These are phyloP conservation scores for Butyriboletus loyo DNA, from an alignment of 768 basidiomycete species.

Conservation along the genomic window DNA sequence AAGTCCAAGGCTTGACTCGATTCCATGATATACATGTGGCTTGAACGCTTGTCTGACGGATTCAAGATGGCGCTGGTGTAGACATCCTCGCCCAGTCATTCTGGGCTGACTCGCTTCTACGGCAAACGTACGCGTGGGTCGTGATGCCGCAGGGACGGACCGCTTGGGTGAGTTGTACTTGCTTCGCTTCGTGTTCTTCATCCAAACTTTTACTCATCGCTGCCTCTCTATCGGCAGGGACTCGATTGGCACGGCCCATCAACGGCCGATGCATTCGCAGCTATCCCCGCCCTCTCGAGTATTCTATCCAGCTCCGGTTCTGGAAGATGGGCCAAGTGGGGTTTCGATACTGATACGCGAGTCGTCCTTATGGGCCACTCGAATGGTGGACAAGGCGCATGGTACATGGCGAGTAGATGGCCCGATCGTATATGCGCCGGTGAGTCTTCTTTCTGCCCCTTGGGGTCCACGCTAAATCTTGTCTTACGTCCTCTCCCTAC, in stretches of 20 bases:
- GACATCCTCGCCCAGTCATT: constrained; percentile 54
- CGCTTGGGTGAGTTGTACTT: constrained; percentile 59
- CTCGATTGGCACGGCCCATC: constrained; percentile 93
- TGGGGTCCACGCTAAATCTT: background rate
- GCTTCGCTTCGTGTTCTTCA: background rate
- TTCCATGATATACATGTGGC: background rate
- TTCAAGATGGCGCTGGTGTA: constrained; percentile 82
- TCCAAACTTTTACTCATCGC: background rate
- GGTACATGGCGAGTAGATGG: constrained; percentile 73
- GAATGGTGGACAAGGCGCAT: constrained; percentile 89
- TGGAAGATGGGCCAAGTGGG: constrained; percentile 40
- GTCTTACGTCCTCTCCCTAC: background rate
- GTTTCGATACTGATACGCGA: constrained; percentile 36
- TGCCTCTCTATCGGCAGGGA: constrained; percentile 46
- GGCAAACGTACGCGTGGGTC: constrained; percentile 65
- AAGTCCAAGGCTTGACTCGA: constrained; percentile 19
- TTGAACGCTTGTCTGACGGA: constrained; percentile 1
- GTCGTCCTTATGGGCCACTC: constrained; percentile 86
- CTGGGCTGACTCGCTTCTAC: constrained; percentile 63
- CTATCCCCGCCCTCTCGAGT: constrained; percentile 52
- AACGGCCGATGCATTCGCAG: constrained; percentile 62
- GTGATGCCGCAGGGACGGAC: constrained; percentile 81
- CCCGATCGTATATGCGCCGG: constrained; percentile 73
- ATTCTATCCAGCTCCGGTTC: constrained; percentile 39
- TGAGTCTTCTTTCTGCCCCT: constrained; percentile 24